Conservation (phyloP, 139 green algal genomes). For the Tetradesmus lagerheimii region DNA sequence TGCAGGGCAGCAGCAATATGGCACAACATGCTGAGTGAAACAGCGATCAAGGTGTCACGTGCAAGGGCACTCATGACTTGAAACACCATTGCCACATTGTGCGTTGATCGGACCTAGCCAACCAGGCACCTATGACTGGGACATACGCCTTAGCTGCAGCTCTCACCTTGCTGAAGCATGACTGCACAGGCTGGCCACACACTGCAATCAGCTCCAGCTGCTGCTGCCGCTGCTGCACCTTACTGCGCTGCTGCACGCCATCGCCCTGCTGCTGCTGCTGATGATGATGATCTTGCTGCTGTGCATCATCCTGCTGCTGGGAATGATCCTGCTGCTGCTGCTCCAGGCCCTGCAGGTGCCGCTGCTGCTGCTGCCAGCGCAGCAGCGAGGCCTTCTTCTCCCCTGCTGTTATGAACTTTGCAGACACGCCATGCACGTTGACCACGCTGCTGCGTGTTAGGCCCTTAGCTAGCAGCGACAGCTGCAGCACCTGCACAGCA, state of each 20-base stretch:
- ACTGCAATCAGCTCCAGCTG: neutral
- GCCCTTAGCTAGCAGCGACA: conserved; percentile 7
- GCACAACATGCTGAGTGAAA: too few species aligned
- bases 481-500: conserved; percentile 28
- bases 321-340: neutral
- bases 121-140: too few species aligned
- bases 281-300: neutral
- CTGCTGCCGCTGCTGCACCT: neutral
- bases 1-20: too few species aligned
- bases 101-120: too few species aligned
- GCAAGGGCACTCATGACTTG: too few species aligned
- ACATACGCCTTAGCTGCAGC: too few species aligned
- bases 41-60: too few species aligned
- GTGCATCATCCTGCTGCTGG: neutral
- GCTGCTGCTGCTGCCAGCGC: conserved; percentile 14
- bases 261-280: neutral
- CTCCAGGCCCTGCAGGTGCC: neutral
- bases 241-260: neutral
- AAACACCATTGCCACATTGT: too few species aligned
- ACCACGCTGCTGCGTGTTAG: neutral
- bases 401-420: conserved; percentile 1
- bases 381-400: neutral
- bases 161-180: conserved; percentile 13
- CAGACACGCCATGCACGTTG: conserved; percentile 40
- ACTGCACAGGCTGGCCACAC: neutral